Percentiles rank a stretch among this genome's conserved stretches.
phyloP scores from a whole-genome alignment of 768 basidiomycete species.

The Phanerochaete carnosa region DNA sequence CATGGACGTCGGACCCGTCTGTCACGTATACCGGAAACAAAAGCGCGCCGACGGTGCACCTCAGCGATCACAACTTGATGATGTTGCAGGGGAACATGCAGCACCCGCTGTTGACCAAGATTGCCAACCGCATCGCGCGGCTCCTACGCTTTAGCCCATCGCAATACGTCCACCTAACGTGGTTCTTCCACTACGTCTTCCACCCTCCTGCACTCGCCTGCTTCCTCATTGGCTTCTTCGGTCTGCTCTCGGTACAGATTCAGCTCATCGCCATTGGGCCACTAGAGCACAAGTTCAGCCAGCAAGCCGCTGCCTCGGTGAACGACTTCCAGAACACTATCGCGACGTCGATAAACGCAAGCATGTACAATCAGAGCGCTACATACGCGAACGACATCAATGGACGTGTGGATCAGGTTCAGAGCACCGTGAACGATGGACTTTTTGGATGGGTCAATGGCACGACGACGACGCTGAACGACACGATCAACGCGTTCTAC shows the following conservation, averaged over 20 bases:
- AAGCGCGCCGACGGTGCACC: slow-evolving; percentile 48
- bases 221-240: slow-evolving; percentile 90
- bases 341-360: slow-evolving; percentile 71
- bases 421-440: slow-evolving; percentile 78
- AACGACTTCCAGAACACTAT: slow-evolving; percentile 70
- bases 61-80: slow-evolving; percentile 76
- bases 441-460: slow-evolving; percentile 95
- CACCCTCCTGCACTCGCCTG: slow-evolving; percentile 89
- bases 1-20: slow-evolving; percentile 74
- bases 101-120: slow-evolving; percentile 72
- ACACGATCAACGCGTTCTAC: slow-evolving; percentile 85
- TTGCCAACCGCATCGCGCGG: slow-evolving; percentile 51
- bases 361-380: slow-evolving; percentile 79
- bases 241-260: slow-evolving; percentile 80
- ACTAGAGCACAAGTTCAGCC: slow-evolving; percentile 64
- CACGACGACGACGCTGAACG: slow-evolving; percentile 85
- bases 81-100: slow-evolving; percentile 64
- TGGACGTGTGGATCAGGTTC: slow-evolving; percentile 59
- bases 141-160: slow-evolving; percentile 53
- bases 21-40: slow-evolving; percentile 39
- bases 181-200: slow-evolving; percentile 90
- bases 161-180: slow-evolving; percentile 70
- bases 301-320: slow-evolving; percentile 56
- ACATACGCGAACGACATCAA: slow-evolving; percentile 81
- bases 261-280: slow-evolving; percentile 81